These are phyloP conservation scores for Mycothermus thermophilus DNA, from an alignment of 495 filamentous ascomycete species.

Conservation along the genomic window DNA sequence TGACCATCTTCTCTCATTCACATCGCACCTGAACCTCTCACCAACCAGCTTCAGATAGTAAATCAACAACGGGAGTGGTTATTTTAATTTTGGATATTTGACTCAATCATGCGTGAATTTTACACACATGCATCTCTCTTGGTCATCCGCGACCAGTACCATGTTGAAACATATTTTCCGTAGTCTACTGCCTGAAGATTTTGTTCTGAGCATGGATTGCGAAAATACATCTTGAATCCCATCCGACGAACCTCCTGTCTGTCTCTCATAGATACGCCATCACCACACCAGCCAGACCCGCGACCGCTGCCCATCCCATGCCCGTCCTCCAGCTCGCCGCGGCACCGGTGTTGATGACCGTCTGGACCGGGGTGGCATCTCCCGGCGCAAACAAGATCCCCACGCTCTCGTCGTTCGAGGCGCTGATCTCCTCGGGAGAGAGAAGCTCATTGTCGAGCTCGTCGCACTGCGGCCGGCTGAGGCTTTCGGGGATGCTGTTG, in stretches of 20 bases:
- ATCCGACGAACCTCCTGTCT: background rate
- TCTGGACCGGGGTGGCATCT: slow-evolving; percentile 25
- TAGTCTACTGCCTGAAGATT: no score
- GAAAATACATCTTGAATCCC: background rate
- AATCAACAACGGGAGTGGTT: no score
- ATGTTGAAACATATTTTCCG: no score
- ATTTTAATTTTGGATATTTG: no score
- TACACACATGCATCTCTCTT: no score
- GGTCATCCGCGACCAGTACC: no score
- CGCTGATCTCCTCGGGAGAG: slow-evolving; percentile 25
- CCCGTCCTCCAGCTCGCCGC: slow-evolving; percentile 5
- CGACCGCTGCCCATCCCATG: slow-evolving; percentile 3
- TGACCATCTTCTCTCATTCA: background rate
- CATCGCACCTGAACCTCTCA: background rate
- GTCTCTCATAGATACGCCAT: no score
- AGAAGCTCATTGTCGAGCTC: slow-evolving; percentile 30
- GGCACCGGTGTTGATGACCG: slow-evolving; percentile 19
- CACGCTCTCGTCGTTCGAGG: slow-evolving; percentile 20
- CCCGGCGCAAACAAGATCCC: slow-evolving; percentile 34
- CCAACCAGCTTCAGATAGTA: no score
- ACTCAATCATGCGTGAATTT: no score
- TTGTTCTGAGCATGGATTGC: background rate
- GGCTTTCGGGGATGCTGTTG: slow-evolving; percentile 39
- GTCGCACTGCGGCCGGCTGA: slow-evolving; percentile 31
- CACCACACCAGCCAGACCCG: slow-evolving; percentile 9